Percentiles rank a stretch among this genome's conserved stretches.
Evolutionary conservation across 306 rosid species (phyloP).

Genomic region (Citrullus colocynthis): DNA sequence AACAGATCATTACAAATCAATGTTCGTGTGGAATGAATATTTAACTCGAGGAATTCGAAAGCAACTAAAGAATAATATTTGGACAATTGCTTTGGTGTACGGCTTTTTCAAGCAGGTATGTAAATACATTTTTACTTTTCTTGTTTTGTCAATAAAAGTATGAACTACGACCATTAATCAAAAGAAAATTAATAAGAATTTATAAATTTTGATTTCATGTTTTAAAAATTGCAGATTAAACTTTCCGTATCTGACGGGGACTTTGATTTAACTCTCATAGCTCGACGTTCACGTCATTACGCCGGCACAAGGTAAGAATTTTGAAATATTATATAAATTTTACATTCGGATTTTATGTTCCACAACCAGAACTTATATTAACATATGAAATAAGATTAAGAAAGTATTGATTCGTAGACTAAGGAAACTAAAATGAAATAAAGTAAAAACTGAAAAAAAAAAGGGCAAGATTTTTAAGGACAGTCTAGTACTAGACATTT

Average conservation of each 20-base stretch:
- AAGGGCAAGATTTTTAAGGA: too few species aligned
- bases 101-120: constrained; percentile 87
- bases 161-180: too few species aligned
- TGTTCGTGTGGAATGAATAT: constrained; percentile 97
- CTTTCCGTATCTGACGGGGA: constrained; percentile 48
- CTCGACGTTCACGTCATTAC: constrained; percentile 93
- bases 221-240: constrained; percentile 36
- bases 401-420: too few species aligned
- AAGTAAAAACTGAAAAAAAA: too few species aligned
- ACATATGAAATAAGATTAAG: too few species aligned
- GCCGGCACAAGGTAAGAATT: constrained; percentile 76
- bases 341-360: not conserved
- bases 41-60: constrained; percentile 76
- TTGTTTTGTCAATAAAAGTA: too few species aligned
- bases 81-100: constrained; percentile 90
- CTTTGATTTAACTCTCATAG: constrained; percentile 60
- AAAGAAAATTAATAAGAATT: too few species aligned
- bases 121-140: too few species aligned
- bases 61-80: constrained; percentile 50
- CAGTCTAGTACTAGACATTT: too few species aligned
- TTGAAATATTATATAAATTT: not conserved
- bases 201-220: constrained; percentile 6
- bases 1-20: constrained; percentile 57
- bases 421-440: too few species aligned
- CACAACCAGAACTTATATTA: too few species aligned